Evolutionary conservation across 495 filamentous ascomycete species (phyloP).

Genomic region (Talaromyces trachyspermus): DNA sequence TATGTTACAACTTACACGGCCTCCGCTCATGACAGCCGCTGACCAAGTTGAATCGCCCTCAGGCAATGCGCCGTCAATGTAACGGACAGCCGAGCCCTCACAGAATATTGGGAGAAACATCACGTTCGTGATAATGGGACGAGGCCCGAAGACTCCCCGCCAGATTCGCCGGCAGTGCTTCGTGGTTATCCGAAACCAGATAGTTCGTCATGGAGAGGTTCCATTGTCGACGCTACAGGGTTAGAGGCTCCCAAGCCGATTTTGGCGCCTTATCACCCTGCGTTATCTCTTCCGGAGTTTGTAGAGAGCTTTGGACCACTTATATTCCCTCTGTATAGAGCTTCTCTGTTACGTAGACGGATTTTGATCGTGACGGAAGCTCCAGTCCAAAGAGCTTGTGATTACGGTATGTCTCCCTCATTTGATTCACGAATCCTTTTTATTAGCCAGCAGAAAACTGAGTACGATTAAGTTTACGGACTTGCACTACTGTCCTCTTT

Average conservation of each 20-base stretch:
- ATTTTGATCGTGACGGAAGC: conserved; percentile 78
- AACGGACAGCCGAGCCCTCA: conserved; percentile 51
- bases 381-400: conserved; percentile 77
- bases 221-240: conserved; percentile 40
- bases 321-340: conserved; percentile 82
- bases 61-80: conserved; percentile 30
- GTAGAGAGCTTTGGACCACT: conserved; percentile 82
- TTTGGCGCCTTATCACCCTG: conserved; percentile 75
- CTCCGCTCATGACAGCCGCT: not conserved
- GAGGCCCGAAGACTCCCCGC: conserved; percentile 31
- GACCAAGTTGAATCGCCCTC: not conserved
- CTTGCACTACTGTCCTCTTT: conserved; percentile 84
- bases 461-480: conserved; percentile 92
- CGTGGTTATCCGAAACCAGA: conserved; percentile 36
- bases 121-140: conserved; percentile 43
- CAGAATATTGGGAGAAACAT: conserved; percentile 73
- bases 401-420: conserved; percentile 70
- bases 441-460: too few species aligned
- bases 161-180: conserved; percentile 49
- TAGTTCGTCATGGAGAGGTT: conserved; percentile 26
- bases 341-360: conserved; percentile 79
- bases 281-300: conserved; percentile 67
- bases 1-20: conserved; percentile 26
- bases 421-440: too few species aligned
- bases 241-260: conserved; percentile 61